These are phyloP conservation scores for Hypoxylon perforatum DNA, from an alignment of 495 filamentous ascomycete genomes.

Conservation along the genomic window DNA sequence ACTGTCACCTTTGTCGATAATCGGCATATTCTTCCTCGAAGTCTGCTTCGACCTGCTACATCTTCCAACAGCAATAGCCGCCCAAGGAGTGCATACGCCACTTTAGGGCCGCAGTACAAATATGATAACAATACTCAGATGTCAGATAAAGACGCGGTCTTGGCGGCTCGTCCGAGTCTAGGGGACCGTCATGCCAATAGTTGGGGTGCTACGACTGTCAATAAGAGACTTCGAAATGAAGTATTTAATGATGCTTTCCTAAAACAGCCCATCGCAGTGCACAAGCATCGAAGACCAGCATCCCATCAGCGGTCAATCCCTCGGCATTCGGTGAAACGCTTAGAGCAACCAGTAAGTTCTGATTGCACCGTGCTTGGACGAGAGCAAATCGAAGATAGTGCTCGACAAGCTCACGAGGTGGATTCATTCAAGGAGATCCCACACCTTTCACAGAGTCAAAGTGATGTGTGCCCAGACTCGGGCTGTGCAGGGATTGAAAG, in stretches of 20 bases:
- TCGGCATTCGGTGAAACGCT: constrained; percentile 52
- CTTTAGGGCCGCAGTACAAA: constrained; percentile 29
- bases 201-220: constrained; percentile 97
- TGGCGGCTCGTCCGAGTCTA: constrained; percentile 51
- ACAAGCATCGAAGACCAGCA: constrained; percentile 66
- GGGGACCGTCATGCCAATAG: constrained; percentile 70
- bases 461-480: constrained; percentile 42
- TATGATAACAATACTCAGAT: constrained; percentile 17
- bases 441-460: constrained; percentile 45
- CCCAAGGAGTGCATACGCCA: constrained; percentile 52
- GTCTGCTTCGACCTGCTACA: constrained; percentile 66
- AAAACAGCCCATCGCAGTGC: constrained; percentile 75
- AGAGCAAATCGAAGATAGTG: constrained; percentile 9
- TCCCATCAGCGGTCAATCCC: constrained; percentile 68
- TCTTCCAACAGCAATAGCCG: constrained; percentile 36
- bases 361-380: constrained; percentile 9
- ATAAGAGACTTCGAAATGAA: constrained; percentile 86
- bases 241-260: constrained; percentile 95
- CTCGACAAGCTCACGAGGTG: constrained; percentile 11
- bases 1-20: constrained; percentile 97
- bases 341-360: constrained; percentile 48
- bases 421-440: constrained; percentile 16
- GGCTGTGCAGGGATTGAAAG: constrained; percentile 16
- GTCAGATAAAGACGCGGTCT: constrained; percentile 4
- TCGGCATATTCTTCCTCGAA: constrained; percentile 91